Evolutionary conservation across 345 rosid species (phyloP).

Genomic region (Brassica incana): DNA sequence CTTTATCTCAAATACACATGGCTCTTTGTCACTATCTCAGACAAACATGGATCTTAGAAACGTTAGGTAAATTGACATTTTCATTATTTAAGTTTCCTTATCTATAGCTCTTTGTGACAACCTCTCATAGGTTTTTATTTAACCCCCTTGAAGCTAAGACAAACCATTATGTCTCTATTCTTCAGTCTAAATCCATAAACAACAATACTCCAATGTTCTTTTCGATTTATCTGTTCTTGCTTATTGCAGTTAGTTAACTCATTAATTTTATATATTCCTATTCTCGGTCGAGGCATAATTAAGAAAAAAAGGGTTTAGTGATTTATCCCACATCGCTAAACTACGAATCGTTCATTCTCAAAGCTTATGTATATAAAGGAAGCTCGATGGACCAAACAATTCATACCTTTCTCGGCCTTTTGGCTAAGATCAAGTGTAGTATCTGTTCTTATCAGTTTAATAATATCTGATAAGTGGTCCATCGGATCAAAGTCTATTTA

Average conservation of each 20-base stretch:
- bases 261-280: background rate
- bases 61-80: conserved; percentile 35
- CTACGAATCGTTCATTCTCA: background rate
- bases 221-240: conserved; percentile 36
- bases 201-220: conserved; percentile 46
- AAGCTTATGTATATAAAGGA: background rate
- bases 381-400: background rate
- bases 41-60: conserved; percentile 17
- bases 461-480: conserved; percentile 59
- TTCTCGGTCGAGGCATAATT: conserved; percentile 14
- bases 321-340: conserved; percentile 32
- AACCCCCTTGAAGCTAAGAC: conserved; percentile 15
- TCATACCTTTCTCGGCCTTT: conserved; percentile 71
- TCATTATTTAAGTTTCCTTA: conserved; percentile 29
- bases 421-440: conserved; percentile 74
- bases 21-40: conserved; percentile 14
- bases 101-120: conserved; percentile 24
- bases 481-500: background rate
- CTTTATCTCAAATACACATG: conserved; percentile 25
- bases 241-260: conserved; percentile 23
- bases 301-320: background rate
- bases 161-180: conserved; percentile 6
- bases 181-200: conserved; percentile 53
- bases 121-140: background rate
- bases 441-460: conserved; percentile 69